Conservation (phyloP, 1,284 basidiomycete genomes). For the Thelephora terrestris region DNA sequence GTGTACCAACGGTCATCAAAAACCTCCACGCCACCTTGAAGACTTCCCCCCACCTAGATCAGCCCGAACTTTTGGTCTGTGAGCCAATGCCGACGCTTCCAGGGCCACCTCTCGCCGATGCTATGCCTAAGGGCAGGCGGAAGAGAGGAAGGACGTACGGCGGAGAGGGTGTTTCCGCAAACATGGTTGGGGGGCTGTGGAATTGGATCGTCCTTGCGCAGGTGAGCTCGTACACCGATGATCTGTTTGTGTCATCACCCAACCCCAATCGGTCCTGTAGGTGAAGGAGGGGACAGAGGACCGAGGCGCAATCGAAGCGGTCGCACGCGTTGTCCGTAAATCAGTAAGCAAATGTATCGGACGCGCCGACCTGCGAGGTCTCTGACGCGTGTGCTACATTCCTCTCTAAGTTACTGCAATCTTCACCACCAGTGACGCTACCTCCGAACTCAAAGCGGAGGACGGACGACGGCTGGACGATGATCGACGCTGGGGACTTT, state of each 20-base stretch:
- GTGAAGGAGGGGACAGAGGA: slow-evolving; percentile 77
- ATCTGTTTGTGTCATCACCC: background rate
- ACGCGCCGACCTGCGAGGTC: background rate
- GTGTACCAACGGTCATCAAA: slow-evolving; percentile 35
- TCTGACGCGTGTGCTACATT: slow-evolving; percentile 4
- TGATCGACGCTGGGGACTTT: slow-evolving; percentile 71
- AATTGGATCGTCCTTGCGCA: slow-evolving; percentile 65
- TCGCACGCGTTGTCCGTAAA: slow-evolving; percentile 57
- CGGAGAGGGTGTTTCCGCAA: slow-evolving; percentile 43
- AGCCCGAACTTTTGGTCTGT: slow-evolving; percentile 39
- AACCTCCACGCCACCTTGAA: slow-evolving; percentile 42
- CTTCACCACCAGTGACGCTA: slow-evolving; percentile 44
- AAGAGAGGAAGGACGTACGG: slow-evolving; percentile 54
- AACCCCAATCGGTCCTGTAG: slow-evolving; percentile 23
- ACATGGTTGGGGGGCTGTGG: slow-evolving; percentile 51
- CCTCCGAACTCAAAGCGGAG: slow-evolving; percentile 50
- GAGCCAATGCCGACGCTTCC: slow-evolving; percentile 34
- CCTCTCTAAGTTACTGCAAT: slow-evolving; percentile 36
- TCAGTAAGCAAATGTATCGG: slow-evolving; percentile 32
- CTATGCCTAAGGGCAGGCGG: slow-evolving; percentile 48
- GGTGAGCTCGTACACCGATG: slow-evolving; percentile 25
- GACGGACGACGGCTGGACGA: slow-evolving; percentile 63
- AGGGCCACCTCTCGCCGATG: slow-evolving; percentile 44
- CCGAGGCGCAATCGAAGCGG: slow-evolving; percentile 61
- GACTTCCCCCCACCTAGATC: slow-evolving; percentile 54